Percentiles rank a stretch among this genome's conserved stretches.
These are phyloP conservation scores for Cryptosporidium sp. DNA, from an alignment of 169 alveolate species.

Conservation along the genomic window DNA sequence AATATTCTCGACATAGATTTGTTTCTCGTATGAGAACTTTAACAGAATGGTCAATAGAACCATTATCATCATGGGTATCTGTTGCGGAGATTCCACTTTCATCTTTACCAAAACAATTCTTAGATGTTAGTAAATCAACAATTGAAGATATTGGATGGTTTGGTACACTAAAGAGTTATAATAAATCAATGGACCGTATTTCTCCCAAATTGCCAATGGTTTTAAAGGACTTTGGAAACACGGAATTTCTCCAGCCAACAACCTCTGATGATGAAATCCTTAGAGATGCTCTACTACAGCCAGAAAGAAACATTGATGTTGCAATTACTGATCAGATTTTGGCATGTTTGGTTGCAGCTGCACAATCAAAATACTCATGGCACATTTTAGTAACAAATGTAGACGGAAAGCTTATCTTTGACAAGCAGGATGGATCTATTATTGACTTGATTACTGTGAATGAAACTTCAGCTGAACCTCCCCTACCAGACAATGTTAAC, in stretches of 20 bases:
- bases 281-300: conserved; percentile 80
- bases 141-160: conserved; percentile 88
- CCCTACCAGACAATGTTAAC: conserved; percentile 89
- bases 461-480: conserved; percentile 92
- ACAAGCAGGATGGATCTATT: conserved; percentile 91
- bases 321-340: conserved; percentile 91
- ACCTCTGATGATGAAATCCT: conserved; percentile 88
- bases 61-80: conserved; percentile 89
- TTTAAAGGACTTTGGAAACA: conserved; percentile 80
- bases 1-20: conserved; percentile 67
- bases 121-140: conserved; percentile 80
- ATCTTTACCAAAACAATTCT: conserved; percentile 86
- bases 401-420: conserved; percentile 88
- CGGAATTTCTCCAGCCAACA: conserved; percentile 86
- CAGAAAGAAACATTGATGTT: conserved; percentile 80
- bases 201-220: conserved; percentile 84
- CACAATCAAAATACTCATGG: conserved; percentile 91
- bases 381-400: conserved; percentile 87
- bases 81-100: conserved; percentile 89
- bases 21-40: conserved; percentile 81
- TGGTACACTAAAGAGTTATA: conserved; percentile 87
- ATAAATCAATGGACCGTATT: conserved; percentile 87
- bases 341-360: conserved; percentile 90
- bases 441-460: conserved; percentile 90
- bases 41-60: conserved; percentile 92